Percentiles rank a stretch among this genome's conserved stretches.
These are phyloP conservation scores for Trypanosomatidae sp. DNA, from an alignment of 208 protist species.

Conservation along the genomic window DNA sequence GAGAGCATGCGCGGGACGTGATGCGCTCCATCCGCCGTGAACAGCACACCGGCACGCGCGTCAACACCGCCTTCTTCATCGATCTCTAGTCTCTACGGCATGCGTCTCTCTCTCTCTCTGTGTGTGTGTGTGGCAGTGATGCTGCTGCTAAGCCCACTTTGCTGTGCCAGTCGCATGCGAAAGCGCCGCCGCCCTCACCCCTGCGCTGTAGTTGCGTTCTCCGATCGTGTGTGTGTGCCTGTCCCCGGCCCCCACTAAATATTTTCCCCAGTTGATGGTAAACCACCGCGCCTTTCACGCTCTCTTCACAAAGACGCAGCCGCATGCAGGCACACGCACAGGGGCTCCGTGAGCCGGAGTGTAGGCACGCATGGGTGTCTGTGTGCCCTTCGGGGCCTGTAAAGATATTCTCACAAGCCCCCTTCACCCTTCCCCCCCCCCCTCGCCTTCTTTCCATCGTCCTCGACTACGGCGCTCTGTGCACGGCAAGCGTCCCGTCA, in stretches of 20 bases:
- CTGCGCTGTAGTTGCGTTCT: background rate
- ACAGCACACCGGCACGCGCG: background rate
- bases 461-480: background rate
- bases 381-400: background rate
- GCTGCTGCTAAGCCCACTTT: background rate
- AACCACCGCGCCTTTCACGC: background rate
- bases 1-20: conserved; percentile 58
- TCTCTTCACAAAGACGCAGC: background rate
- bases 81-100: background rate
- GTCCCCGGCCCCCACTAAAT: background rate
- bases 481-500: background rate
- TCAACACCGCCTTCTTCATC: background rate
- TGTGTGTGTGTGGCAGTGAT: background rate
- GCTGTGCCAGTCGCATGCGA: background rate
- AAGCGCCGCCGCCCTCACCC: background rate
- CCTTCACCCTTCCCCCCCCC: background rate
- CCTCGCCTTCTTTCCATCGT: background rate
- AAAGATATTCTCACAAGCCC: background rate
- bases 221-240: background rate
- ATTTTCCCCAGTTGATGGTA: background rate
- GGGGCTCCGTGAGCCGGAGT: background rate
- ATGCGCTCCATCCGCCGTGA: conserved; percentile 2
- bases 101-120: background rate
- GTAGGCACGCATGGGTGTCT: background rate
- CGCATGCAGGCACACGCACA: background rate